Conservation (phyloP, 202 grass and related monocot genomes). For the Digitaria exilis region DNA sequence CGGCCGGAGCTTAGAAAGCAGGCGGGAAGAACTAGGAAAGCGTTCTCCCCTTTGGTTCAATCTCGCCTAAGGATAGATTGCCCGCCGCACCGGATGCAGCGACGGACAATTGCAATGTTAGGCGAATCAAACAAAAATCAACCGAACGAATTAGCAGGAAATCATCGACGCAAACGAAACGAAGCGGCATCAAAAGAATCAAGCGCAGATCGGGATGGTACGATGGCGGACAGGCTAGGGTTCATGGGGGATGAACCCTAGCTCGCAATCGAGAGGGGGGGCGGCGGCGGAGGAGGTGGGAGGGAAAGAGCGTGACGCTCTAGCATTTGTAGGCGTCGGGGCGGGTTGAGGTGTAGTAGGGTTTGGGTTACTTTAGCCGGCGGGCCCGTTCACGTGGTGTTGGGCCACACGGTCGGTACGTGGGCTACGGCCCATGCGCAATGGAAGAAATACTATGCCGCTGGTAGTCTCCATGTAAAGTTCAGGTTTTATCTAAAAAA, state of each 20-base stretch:
- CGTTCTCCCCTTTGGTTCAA: slow-evolving; percentile 23
- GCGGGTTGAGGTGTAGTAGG: not conserved
- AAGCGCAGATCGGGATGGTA: not conserved
- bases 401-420: not conserved
- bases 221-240: not conserved
- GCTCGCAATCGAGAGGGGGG: too few species aligned
- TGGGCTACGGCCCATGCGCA: not conserved
- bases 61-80: slow-evolving; percentile 70
- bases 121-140: not conserved
- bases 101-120: slow-evolving; percentile 64
- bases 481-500: too few species aligned
- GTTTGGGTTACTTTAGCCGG: not conserved
- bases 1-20: slow-evolving; percentile 63
- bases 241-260: not conserved
- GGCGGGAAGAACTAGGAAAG: slow-evolving; percentile 50
- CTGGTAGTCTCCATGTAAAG: too few species aligned
- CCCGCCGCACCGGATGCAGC: slow-evolving; percentile 39
- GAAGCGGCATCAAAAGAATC: not conserved
- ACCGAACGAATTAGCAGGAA: not conserved
- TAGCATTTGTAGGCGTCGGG: slow-evolving; percentile 42
- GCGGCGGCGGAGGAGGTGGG: not conserved
- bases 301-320: not conserved
- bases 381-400: not conserved
- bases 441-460: not conserved
- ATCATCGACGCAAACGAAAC: not conserved